Evolutionary conservation across 768 basidiomycete genomes (phyloP), one percentile per base, ranked within the genome.

Genomic region (Tulasnella sp.): DNA sequence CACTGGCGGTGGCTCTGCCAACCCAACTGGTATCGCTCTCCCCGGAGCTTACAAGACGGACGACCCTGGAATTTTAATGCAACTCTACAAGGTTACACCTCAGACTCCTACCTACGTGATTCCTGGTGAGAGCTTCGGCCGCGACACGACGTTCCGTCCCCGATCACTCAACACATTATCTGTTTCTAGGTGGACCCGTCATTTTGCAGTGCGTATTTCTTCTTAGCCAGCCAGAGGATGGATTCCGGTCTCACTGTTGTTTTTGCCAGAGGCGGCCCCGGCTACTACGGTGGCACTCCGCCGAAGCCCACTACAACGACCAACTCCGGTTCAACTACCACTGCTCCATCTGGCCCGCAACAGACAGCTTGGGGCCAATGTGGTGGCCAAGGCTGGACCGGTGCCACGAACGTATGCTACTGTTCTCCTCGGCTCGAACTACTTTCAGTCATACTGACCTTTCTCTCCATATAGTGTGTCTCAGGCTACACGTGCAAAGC

Each of bases 21-120:
- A 34, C 60, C 79, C 79, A 16, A 75, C 79, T 28, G 79, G 79
- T 54, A 40, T 80, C 54, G 79, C 79, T 20, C 69, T 80, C 31
- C 79, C 79, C 2, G 79, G 79, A 72, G 79, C 79, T 6, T 80
- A 80, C 79, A 28, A 80, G 44, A 24, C 72, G 4, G 46, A 44
- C 9, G 79, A 80, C 41, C 79, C 79, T 40, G 42, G 64, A 8
- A 72, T 80, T 31, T 73, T 80, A 40, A 48, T 69, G 24, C 79
- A 80, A 54, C 79, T 80, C 34, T 80, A 20, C 1, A 41, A 2
- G 37, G 7, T 72, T 40, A 20, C 72, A 5, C 41, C 72, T 31
- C n/a, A 2, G n/a, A 75, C 74, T 69, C 40, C 79, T 22, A 73
- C 72, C 31, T 80, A 80, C 6, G 28, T 34, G 24, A 72, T 74